Percentiles rank a stretch among this genome's conserved stretches.
These are phyloP conservation scores for Pichia manshurica DNA, from an alignment of 805 yeast species.

Conservation along the genomic window DNA sequence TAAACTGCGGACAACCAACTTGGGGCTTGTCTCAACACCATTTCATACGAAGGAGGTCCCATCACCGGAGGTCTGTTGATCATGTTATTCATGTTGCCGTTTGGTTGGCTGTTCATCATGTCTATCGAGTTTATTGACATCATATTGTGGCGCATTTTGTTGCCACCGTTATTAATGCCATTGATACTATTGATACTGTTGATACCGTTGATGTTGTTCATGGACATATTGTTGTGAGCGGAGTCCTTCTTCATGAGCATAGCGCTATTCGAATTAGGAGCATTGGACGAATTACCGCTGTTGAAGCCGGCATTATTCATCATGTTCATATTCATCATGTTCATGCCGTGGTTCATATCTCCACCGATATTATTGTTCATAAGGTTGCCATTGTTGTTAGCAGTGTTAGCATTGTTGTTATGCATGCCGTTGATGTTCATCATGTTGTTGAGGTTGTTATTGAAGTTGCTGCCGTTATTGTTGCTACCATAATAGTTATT, in stretches of 20 bases:
- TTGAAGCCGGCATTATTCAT: not conserved
- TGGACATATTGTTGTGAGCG: not conserved
- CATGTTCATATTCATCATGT: conserved; percentile 6
- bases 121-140: conserved; percentile 3
- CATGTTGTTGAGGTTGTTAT: not conserved
- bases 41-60: conserved; percentile 45
- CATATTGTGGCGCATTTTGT: conserved; percentile 4
- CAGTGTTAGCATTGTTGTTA: conserved; percentile 2
- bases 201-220: not conserved
- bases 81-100: not conserved
- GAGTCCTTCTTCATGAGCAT: not conserved
- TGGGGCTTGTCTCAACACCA: conserved; percentile 72
- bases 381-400: not conserved
- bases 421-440: conserved; percentile 12
- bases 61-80: conserved; percentile 11
- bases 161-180: not conserved
- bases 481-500: not conserved
- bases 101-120: conserved; percentile 2
- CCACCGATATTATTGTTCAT: not conserved
- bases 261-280: conserved; percentile 2
- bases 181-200: not conserved
- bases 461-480: not conserved
- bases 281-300: not conserved
- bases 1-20: conserved; percentile 82
- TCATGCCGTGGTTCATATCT: not conserved